Base-by-base conservation (phyloP, 176 grass and related monocot genomes). In the Carex pumila region DNA sequence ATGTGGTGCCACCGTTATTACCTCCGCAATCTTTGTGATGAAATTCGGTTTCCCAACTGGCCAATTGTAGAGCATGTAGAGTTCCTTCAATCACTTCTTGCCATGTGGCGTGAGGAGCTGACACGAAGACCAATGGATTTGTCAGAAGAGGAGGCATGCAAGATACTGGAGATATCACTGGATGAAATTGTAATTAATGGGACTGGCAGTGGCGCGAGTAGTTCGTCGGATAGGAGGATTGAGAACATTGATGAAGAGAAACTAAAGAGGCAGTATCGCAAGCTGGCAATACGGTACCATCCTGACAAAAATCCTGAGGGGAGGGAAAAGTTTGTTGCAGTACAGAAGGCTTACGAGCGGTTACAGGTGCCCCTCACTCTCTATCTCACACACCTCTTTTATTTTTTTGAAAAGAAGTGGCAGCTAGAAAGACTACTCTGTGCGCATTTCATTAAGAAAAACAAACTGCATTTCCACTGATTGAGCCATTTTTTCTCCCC, bases 1-100 rank as follows among this genome's bases (percentile, higher is more conserved):
- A 99, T 99, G 96, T 99, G 96, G 96, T 99, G 96, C 82, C 93
- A 99, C 76, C 88, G 96, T 54, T 99, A 99, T 86, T 99, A 99
- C 81, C 93, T 99, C 30, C 89, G 88, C 39, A 99, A 99, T 74
- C 83, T 99, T 58, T 99, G 96, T 89, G 96, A 99, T 89, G 96
- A 99, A 57, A 94, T 99, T 61, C 92, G 96, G 71, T 99, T 99
- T 91, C 96, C 93, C 17, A 99, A 99, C 50, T 99, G 96, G 96
- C 93, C 89, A 47, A 92, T 99, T 88, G 96, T 99, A 86, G 96
- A 99, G 86, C 96, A 99, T 37, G 93, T 99, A 37, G 96, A 99
- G 83, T 95, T 99, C 86, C 89, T 99, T 75, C 96, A 99, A 65
- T 99, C 96, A 12, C 82, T 99, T 72, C 80, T 99, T 81, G 88